Conservation (phyloP, 257 asterid genomes). For the Solanum tacnaense region DNA sequence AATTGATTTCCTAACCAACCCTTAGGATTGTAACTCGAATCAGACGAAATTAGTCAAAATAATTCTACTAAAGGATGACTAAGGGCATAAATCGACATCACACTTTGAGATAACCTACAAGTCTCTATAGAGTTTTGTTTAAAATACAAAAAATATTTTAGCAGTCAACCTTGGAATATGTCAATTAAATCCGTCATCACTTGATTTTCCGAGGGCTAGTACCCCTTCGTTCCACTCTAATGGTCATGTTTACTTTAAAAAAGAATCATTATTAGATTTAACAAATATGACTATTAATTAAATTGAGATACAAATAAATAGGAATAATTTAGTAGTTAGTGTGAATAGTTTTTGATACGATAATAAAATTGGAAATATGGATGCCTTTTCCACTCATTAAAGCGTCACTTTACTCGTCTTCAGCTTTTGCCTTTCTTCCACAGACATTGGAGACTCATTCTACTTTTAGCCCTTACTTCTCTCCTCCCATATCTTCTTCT, state of each 20-base stretch:
- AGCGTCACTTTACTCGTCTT: not conserved
- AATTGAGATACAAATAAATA: not conserved
- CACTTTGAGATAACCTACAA: not conserved
- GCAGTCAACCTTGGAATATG: not conserved
- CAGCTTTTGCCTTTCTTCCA: constrained; percentile 10
- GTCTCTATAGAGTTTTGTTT: not conserved
- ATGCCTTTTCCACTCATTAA: not conserved
- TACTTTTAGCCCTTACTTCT: not conserved
- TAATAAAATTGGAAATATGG: not conserved
- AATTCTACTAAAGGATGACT: not conserved
- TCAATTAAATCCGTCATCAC: not conserved
- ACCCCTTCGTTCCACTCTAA: too few relatives aligned
- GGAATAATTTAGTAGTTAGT: not conserved
- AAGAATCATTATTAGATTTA: too few relatives aligned
- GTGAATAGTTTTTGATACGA: not conserved
- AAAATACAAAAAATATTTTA: not conserved
- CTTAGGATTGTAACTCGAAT: not conserved
- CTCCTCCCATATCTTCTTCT: not conserved
- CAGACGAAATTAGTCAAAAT: too few relatives aligned
- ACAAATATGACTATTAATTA: not conserved
- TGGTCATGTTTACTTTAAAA: not conserved
- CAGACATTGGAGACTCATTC: constrained; percentile 31
- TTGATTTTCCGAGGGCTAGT: not conserved
- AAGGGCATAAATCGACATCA: not conserved
- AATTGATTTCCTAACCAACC: too few relatives aligned